Percentiles rank a stretch among this genome's conserved stretches.
These are phyloP conservation scores for Solanum chacoense DNA, from an alignment of 305 asterid species.

Conservation along the genomic window DNA sequence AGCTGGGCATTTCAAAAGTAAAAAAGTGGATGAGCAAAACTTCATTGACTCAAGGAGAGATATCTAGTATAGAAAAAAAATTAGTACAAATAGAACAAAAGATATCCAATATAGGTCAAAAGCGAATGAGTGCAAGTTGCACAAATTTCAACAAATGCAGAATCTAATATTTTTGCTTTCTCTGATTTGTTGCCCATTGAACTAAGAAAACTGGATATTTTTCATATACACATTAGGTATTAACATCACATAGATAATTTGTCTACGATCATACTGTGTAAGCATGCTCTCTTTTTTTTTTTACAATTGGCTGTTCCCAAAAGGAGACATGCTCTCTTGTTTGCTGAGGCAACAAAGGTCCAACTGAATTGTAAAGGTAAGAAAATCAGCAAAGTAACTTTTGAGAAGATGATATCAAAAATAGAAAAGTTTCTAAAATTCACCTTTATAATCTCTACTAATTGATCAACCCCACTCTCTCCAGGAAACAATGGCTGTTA, in stretches of 20 bases:
- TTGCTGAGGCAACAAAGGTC: background rate
- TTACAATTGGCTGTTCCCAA: background rate
- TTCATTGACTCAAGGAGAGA: background rate
- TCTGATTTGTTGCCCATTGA: background rate
- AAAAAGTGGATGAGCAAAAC: background rate
- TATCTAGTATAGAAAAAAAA: background rate
- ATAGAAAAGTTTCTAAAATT: background rate
- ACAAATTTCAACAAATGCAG: background rate
- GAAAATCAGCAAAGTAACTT: background rate
- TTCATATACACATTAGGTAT: background rate
- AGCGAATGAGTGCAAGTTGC: background rate
- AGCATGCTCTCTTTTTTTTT: background rate
- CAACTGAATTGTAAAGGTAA: background rate
- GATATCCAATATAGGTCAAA: background rate
- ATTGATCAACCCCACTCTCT: slow-evolving; percentile 97
- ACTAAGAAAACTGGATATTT: background rate
- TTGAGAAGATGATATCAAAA: background rate
- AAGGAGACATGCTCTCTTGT: background rate
- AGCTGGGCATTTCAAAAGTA: background rate
- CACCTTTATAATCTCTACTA: slow-evolving; percentile 94
- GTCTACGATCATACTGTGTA: background rate
- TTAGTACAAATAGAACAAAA: background rate
- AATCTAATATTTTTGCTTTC: background rate
- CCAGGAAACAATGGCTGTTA: slow-evolving; percentile 95
- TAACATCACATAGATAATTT: background rate